Base-by-base conservation (phyloP, 2,329 filamentous ascomycete genomes). In the Fusarium secorum region DNA sequence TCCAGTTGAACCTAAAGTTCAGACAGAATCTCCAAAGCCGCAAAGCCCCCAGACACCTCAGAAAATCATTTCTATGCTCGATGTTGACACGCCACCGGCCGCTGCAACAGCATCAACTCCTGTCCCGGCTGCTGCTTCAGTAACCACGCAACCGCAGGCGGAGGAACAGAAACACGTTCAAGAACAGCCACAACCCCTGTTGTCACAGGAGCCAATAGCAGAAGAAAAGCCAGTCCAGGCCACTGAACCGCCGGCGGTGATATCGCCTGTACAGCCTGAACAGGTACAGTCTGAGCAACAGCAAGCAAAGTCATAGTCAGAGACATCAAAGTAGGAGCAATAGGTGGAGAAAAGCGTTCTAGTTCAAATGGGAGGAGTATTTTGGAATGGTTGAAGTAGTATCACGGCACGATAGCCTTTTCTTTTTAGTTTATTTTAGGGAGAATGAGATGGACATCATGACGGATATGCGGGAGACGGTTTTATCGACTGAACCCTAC, bases 61-160 rank as follows among this genome's bases (percentile, higher is more conserved):
- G 44, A 67, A 67, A 38, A 67, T 67, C 10, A 67, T 66, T n/a
- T 67, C 64, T 24, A 67, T 67, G 64, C 64, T 67, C 30, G 64
- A 67, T 36, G 41, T 67, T 15, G 64, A 67, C n/a, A 63, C 42
- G 14, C 30, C 46, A n/a, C 64, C 64, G 26, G 20, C 28, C 17
- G 22, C 32, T 24, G 17, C 52, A 36, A 39, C 57, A 20, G 32
- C 39, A 14, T 38, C 46, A 41, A 36, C 58, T 53, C 44, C 67
- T 30, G 30, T 41, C 28, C 45, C 53, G 4, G 36, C 57, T 13
- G 36, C 53, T 11, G 45, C 46, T 10, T 44, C 63, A 36, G 15
- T 41, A 11, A 26, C 48, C 26, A 49, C 52, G 22, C 60, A 63
- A 26, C 57, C 59, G 59, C 64, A 70, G 45, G 53, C 48, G 35